Percentiles rank a stretch among this genome's conserved stretches.
Conservation (phyloP, 805 yeast species). For the Lipomyces spencermartinsiae region DNA sequence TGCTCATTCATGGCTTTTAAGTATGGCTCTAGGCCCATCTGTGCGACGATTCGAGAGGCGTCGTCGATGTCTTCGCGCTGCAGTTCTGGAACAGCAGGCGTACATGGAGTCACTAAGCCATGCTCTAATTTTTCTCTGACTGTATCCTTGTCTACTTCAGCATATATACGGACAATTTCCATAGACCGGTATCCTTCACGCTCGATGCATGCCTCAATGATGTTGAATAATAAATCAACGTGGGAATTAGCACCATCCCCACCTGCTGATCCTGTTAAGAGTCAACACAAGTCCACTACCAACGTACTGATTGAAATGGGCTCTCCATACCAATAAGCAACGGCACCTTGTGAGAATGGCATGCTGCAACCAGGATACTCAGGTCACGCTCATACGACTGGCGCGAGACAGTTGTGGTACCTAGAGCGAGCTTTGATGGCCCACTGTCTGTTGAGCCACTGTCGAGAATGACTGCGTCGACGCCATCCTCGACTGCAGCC, state of each 20-base stretch:
- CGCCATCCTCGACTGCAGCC: conserved; percentile 14
- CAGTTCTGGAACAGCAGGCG: not conserved
- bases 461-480: conserved; percentile 13
- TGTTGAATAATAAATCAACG: conserved; percentile 5
- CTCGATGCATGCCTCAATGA: not conserved
- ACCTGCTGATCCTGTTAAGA: conserved; percentile 10
- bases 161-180: not conserved
- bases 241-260: conserved; percentile 6
- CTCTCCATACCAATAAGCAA: too few species aligned
- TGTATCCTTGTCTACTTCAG: not conserved
- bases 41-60: conserved; percentile 16
- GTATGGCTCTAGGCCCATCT: conserved; percentile 21
- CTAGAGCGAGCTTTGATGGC: conserved; percentile 20
- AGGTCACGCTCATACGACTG: conserved; percentile 13
- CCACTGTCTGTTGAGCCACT: conserved; percentile 23
- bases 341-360: not conserved
- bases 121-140: not conserved
- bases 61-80: not conserved
- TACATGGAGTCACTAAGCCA: not conserved
- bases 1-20: conserved; percentile 18
- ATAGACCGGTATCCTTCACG: not conserved
- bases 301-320: too few species aligned
- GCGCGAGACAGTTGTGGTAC: not conserved
- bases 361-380: not conserved
- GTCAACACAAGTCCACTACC: not conserved